Conservation (phyloP, 2,329 filamentous ascomycete genomes). For the Lecanicillium sp. region DNA sequence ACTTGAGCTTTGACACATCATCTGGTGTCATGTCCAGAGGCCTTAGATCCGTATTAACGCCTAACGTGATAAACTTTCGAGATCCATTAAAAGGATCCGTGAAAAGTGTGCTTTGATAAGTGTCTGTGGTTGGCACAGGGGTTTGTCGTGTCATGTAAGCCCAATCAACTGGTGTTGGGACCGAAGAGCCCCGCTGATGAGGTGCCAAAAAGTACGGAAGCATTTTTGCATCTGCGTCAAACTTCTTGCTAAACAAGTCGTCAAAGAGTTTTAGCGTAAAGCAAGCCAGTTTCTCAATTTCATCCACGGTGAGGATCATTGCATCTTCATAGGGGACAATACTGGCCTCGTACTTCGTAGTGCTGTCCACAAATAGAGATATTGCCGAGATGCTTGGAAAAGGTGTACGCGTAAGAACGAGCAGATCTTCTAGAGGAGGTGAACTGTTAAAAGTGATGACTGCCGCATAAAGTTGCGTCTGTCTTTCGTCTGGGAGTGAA, state of each 20-base stretch:
- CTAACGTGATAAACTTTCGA: conserved; percentile 49
- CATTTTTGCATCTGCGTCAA: conserved; percentile 50
- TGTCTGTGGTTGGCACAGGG: conserved; percentile 26
- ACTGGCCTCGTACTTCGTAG: too few species aligned
- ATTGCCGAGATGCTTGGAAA: too few species aligned
- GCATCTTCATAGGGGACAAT: too few species aligned
- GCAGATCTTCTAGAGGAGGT: conserved; percentile 31
- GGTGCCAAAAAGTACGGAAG: conserved; percentile 84
- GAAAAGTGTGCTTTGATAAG: conserved; percentile 46
- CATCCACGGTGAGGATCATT: too few species aligned
- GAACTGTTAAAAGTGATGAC: conserved; percentile 51
- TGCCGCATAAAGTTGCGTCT: conserved; percentile 50
- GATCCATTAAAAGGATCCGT: conserved; percentile 54
- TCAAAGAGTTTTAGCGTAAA: conserved; percentile 73
- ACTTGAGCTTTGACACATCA: conserved; percentile 37
- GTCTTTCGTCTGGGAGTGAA: conserved; percentile 26
- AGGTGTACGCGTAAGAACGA: too few species aligned
- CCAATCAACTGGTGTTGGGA: neutral
- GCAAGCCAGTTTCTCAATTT: conserved; percentile 24
- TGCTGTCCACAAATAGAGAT: too few species aligned
- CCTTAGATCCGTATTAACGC: conserved; percentile 48
- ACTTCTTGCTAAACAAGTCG: conserved; percentile 86
- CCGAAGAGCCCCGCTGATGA: conserved; percentile 16
- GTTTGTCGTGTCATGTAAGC: conserved; percentile 38
- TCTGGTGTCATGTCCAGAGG: conserved; percentile 58